Base-by-base conservation (phyloP, 2,329 filamentous ascomycete genomes). In the Alternaria tenuissima region DNA sequence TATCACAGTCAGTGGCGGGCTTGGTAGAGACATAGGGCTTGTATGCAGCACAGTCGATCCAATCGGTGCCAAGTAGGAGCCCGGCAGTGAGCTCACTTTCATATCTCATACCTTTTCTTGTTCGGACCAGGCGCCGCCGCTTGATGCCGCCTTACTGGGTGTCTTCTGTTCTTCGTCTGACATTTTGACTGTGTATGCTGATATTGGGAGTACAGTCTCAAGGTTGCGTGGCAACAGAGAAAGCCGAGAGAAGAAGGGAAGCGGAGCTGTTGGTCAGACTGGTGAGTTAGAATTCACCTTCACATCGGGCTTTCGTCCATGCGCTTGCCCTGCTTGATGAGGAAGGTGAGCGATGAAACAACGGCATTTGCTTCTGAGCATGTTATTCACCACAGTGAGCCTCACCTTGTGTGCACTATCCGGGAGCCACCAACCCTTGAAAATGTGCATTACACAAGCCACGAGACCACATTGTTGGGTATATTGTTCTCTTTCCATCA, bases 101-200 rank as follows among this genome's bases (percentile, higher is more conserved):
- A 30, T 30, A 30, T 5, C 9, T 9, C 57, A 14, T 34, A 64
- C 70, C 22, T 67, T 68, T 52, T 74, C 67, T 9, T 47, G 61
- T n/a, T 73, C 70, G 16, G 67, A 61, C 66, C 70, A 73, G 14
- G 57, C 59, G 36, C 59, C 58, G 55, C 63, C 61, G 26, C 60
- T 66, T 20, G 65, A 59, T 39, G 55, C 58, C 4, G 56, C 60
- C 51, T 64, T 62, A 39, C 43, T 55, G 6, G 57, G 55, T 3
- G 53, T 53, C 36, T 63, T 64, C 22, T 55, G 41, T n/a, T 62
- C 54, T 24, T 16, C 12, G 24, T 55, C 57, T 3, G 51, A 44
- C 61, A 63, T 63, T 18, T 18, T 61, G 58, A 14, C 12, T 32
- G 52, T 6, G 42, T 47, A 12, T 46, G 52, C 7, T 28, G 48